These are phyloP conservation scores for Chlorella sorokiniana DNA, from an alignment of 139 green algal genomes.

Conservation along the genomic window DNA sequence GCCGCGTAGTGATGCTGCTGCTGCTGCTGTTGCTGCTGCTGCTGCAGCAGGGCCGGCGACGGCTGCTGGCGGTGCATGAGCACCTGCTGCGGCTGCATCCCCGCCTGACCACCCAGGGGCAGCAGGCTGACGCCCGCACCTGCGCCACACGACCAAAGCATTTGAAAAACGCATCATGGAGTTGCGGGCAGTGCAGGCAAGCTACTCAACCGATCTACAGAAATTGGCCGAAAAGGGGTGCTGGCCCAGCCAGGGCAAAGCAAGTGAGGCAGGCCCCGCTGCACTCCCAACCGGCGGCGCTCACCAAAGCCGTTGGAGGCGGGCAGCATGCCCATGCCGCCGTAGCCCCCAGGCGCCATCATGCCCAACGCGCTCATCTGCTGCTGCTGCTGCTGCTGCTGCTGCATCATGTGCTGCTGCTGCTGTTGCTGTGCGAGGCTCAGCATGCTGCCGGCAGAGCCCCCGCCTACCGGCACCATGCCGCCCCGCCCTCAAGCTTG, in stretches of 20 bases:
- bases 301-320: neutral
- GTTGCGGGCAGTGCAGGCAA: neutral
- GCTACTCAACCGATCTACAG: neutral
- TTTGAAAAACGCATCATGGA: too few species aligned
- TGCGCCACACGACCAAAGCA: neutral
- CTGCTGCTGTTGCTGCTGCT: constrained; percentile 16
- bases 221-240: neutral
- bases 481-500: neutral
- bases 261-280: neutral
- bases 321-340: neutral
- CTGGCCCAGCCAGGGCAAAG: neutral
- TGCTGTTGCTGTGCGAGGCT: constrained; percentile 15
- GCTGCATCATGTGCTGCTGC: neutral
- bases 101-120: neutral
- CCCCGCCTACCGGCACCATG: constrained; percentile 23
- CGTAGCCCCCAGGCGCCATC: neutral
- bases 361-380: neutral
- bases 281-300: too few species aligned
- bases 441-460: constrained; percentile 26
- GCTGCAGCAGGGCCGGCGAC: neutral
- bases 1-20: neutral
- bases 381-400: constrained; percentile 12
- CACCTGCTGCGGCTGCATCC: constrained; percentile 4
- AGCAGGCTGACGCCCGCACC: neutral
- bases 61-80: constrained; percentile 13